Base-by-base conservation (phyloP, 129 eudicot genomes). In the Arctium lappa region DNA sequence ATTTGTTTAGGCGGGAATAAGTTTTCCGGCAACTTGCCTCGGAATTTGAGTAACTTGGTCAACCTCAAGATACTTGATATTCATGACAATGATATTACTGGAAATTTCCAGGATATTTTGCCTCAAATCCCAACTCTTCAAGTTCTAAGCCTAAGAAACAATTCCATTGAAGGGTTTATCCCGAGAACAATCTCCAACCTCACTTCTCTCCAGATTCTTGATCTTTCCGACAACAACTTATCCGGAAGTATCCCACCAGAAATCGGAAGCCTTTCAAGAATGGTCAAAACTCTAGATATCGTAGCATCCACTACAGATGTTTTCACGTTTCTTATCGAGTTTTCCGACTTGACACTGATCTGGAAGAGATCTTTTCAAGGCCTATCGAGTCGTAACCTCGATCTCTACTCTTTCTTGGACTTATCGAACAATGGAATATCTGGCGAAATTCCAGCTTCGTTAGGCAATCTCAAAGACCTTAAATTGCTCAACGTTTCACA, bases 311-410 rank as follows among this genome's bases (percentile, higher is more conserved):
- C 84, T 22, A 22, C 27, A 0, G 73, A 76, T 46, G 39, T 85
- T 40, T 89, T 89, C 83, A 83, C 77, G 60, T 87, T 89, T 79
- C 5, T 36, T 8, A 84, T 89, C 38, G 78, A 80, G 87, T 89
- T 83, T 85, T 82, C 73, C n/a, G 91, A 89, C 77, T 69, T 91
- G 73, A 3, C 87, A 31, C 84, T 86, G 37, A 91, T 87, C 83
- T 91, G 96, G 96, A 89, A 91, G 76, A 91, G 46, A 77, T 82
- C 90, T 2, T 75, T 84, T 36, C 96, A 75, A 84, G 91, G 89
- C 37, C 29, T 91, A 40, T 77, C 91, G 3, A 78, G 83, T 8
- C 79, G 60, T 27, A 83, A 11, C 73, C 86, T 91, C 3, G 86
- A 76, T 11, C 82, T 91, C 73, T 88, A 91, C 93, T 79, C 89